Evolutionary conservation across 257 asterid genomes (phyloP), one percentile per base, ranked within the genome.

Genomic region (Penstemon barbatus): DNA sequence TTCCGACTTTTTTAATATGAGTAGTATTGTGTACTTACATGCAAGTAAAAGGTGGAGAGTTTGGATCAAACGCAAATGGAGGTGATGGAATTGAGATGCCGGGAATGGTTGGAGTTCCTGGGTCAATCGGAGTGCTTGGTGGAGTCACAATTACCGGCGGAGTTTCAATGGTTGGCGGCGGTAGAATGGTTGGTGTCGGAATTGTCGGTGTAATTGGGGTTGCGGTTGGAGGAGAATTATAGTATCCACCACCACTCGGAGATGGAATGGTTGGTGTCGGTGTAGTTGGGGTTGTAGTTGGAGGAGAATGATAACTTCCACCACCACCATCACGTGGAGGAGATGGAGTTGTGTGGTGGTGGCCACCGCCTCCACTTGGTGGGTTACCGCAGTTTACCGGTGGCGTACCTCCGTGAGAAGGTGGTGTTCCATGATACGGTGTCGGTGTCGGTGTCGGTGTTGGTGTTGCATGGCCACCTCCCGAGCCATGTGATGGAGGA

Each of bases 41-140:
- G 99, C 97, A 94, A 9, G 96, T 79, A 50, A 89, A 88, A 55
- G 96, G 95, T 46, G 99, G 97, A 54, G 96, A 86, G 89, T 72
- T 83, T 33, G 98, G 98, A 65, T 86, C 84, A 8, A 81, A 78
- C 1, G 80, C 42, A 39, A 61, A 79, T 5, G 95, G 96, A 39
- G 96, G 96, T 15, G 96, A 72, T 13, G 96, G 92, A 1, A 76
- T 40, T 7, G 82, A 45, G 70, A 81, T 72, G 40, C 74, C 78
- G 1, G 95, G 92, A 25, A 72, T 75, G 74, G 44, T 41, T 40
- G 87, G 85, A 33, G 80, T 74, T 11, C 80, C 79, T 1, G 92
- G 88, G 66, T 64, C 71, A 18, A 64, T 65, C 0, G 89, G 85
- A 8, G 75, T 73, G 18, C 59, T 65, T 33, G 83, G 83, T 36